Conservation (phyloP, 2,329 filamentous ascomycete species). For the Macrophomina phaseolina region DNA sequence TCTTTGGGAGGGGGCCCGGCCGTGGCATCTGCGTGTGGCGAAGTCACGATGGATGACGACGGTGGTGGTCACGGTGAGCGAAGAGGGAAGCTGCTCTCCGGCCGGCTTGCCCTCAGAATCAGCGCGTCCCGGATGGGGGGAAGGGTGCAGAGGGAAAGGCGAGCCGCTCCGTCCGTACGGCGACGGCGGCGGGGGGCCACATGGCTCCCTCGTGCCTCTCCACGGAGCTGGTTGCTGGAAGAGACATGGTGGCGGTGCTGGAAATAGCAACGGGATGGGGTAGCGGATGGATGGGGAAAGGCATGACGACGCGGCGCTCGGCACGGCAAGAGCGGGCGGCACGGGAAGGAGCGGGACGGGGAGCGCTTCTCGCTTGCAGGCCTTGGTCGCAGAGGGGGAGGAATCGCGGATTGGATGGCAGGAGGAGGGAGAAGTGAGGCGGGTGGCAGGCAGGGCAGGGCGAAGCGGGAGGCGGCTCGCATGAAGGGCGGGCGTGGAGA, state of each 20-base stretch:
- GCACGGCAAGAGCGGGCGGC: slow-evolving; percentile 25
- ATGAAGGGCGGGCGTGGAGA: slow-evolving; percentile 8
- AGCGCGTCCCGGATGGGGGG: neutral
- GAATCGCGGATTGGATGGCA: neutral
- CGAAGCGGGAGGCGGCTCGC: neutral
- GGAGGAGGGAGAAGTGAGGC: neutral
- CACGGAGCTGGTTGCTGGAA: neutral
- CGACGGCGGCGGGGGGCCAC: slow-evolving; percentile 1
- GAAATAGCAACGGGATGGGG: neutral
- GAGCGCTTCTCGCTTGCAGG: neutral
- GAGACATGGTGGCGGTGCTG: neutral
- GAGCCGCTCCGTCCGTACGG: neutral
- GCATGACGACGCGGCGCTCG: slow-evolving; percentile 1
- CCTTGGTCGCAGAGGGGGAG: neutral
- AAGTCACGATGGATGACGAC: neutral
- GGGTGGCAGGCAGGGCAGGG: neutral
- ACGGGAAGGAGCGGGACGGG: slow-evolving; percentile 23
- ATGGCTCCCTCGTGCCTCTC: neutral
- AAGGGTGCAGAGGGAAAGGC: neutral
- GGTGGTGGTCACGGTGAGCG: neutral
- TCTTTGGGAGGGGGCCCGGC: neutral
- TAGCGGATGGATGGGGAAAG: neutral
- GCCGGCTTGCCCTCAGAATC: neutral
- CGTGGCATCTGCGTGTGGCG: slow-evolving; percentile 15
- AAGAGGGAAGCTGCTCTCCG: neutral